Conservation (phyloP, 2,329 filamentous ascomycete species). For the Hypocreales sp. region DNA sequence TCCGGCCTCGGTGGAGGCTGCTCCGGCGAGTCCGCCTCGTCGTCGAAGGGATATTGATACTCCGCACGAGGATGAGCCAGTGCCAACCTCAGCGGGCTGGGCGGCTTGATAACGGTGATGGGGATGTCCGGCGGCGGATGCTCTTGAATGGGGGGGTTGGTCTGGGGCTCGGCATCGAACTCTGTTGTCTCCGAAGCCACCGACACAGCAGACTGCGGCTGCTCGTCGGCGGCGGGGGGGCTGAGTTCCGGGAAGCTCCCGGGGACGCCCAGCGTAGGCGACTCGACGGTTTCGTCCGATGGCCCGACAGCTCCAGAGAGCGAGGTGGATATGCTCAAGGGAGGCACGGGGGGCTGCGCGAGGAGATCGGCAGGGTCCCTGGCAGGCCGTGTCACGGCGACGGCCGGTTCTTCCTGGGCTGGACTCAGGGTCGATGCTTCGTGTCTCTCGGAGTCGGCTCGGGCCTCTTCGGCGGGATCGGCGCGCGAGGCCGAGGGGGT, state of each 20-base stretch:
- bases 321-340: slow-evolving; percentile 4
- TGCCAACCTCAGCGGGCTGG: slow-evolving; percentile 12
- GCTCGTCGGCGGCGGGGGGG: slow-evolving; percentile 25
- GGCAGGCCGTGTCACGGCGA: no score
- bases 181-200: slow-evolving; percentile 47
- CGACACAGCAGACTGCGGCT: slow-evolving; percentile 44
- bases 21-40: slow-evolving; percentile 19
- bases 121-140: slow-evolving; percentile 10
- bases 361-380: no score
- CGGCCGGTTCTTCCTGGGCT: no score
- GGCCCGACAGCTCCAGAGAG: slow-evolving; percentile 3
- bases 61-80: slow-evolving; percentile 18
- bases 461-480: slow-evolving; percentile 1
- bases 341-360: background rate
- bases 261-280: slow-evolving; percentile 51
- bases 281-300: slow-evolving; percentile 26
- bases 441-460: background rate
- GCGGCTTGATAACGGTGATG: slow-evolving; percentile 12
- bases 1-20: slow-evolving; percentile 3
- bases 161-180: slow-evolving; percentile 60
- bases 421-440: no score
- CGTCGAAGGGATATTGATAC: slow-evolving; percentile 35
- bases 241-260: slow-evolving; percentile 38
- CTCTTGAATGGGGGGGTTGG: slow-evolving; percentile 29
- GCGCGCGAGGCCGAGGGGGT: slow-evolving; percentile 2